A percentile compares a stretch with the other conserved stretches of the same genome.
Conservation (phyloP, 2,329 filamentous ascomycete species). For the Endocalyx cinctus region DNA sequence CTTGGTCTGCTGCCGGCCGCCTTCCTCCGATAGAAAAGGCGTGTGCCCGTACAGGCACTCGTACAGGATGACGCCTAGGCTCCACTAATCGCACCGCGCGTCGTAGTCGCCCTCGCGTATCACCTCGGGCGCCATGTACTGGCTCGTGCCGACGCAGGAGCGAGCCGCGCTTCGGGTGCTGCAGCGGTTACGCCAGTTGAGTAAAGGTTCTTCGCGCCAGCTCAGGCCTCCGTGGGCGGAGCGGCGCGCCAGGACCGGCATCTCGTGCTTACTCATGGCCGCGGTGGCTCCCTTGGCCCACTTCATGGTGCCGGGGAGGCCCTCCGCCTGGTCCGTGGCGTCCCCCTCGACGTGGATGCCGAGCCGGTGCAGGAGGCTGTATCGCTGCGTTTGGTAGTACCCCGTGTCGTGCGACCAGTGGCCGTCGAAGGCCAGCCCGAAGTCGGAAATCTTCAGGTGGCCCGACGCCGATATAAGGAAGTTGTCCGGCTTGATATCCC, state of each 20-base stretch:
- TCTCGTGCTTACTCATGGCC: conserved; percentile 36
- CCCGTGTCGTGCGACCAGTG: conserved; percentile 89
- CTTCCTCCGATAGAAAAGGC: conserved; percentile 78
- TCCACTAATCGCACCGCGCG: conserved; percentile 95
- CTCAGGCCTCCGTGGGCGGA: too few relatives aligned
- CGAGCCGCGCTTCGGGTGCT: conserved; percentile 70
- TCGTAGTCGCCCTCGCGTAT: conserved; percentile 80
- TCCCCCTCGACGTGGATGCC: conserved; percentile 73
- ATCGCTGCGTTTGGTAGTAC: conserved; percentile 81
- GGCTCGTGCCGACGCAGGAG: conserved; percentile 90
- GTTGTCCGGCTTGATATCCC: conserved; percentile 96
- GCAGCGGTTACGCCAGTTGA: conserved; percentile 66
- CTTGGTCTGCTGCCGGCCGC: conserved; percentile 72
- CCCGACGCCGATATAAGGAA: conserved; percentile 86
- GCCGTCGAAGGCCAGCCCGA: conserved; percentile 90
- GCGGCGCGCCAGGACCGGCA: too few relatives aligned
- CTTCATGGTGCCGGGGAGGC: conserved; percentile 29
- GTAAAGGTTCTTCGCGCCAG: conserved; percentile 43
- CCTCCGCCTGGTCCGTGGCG: conserved; percentile 53
- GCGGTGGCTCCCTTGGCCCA: conserved; percentile 35
- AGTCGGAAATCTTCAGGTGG: conserved; percentile 93
- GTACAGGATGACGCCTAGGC: conserved; percentile 87
- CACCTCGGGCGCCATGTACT: conserved; percentile 98
- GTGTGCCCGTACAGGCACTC: conserved; percentile 93
- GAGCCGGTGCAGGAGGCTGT: conserved; percentile 71